phyloP scores from a whole-genome alignment of 352 stramenopile genomes.

The Pythium insidiosum region DNA sequence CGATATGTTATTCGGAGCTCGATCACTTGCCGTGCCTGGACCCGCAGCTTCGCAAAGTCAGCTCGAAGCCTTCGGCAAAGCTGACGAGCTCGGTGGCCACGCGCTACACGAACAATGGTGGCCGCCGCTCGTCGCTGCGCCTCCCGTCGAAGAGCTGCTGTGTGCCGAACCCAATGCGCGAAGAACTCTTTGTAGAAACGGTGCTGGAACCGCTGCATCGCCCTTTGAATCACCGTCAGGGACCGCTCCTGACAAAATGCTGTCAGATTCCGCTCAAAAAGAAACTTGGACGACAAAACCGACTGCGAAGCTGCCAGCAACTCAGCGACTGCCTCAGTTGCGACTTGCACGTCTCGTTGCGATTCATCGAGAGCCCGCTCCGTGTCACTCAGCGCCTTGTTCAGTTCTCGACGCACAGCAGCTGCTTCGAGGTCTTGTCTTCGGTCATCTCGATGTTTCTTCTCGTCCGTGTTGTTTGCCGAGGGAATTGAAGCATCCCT shows the following conservation, averaged over 20 bases:
- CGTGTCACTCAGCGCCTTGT: constrained; percentile 11
- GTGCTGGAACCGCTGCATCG: constrained; percentile 38
- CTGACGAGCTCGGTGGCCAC: constrained; percentile 23
- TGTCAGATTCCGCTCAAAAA: constrained; percentile 51
- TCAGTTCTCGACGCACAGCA: constrained; percentile 14
- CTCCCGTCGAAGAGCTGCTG: constrained; percentile 13
- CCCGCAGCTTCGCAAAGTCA: constrained; percentile 15
- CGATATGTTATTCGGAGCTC: constrained; percentile 34
- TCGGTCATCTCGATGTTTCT: neutral
- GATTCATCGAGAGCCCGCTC: constrained; percentile 16
- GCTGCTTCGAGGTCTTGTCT: neutral
- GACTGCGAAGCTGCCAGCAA: constrained; percentile 23
- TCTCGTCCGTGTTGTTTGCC: constrained; percentile 1
- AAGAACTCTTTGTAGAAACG: constrained; percentile 48
- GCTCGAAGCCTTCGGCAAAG: constrained; percentile 16
- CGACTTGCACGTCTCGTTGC: constrained; percentile 11
- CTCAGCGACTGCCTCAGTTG: constrained; percentile 14
- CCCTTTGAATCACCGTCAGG: constrained; percentile 28
- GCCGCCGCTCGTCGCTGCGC: constrained; percentile 22
- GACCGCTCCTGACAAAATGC: constrained; percentile 30
- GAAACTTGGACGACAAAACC: constrained; percentile 36
- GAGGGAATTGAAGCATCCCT: too few species aligned
- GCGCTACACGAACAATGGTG: constrained; percentile 31
- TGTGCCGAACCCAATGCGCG: constrained; percentile 18
- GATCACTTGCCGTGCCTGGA: constrained; percentile 25